Evolutionary conservation across 495 filamentous ascomycete species (phyloP).

Genomic region (Penicillium tannophilum): DNA sequence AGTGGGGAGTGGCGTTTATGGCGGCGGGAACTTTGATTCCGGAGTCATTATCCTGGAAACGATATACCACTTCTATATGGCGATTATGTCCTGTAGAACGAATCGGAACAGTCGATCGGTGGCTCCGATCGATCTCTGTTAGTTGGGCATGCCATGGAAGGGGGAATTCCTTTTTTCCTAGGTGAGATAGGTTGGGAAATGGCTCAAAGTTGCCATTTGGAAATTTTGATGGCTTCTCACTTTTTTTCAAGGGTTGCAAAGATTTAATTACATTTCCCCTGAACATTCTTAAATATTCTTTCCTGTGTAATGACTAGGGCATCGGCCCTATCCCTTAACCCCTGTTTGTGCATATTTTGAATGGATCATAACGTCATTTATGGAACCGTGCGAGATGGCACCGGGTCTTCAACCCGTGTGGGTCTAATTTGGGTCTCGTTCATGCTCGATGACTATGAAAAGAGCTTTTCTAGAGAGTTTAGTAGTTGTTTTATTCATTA

Average conservation of each 20-base stretch:
- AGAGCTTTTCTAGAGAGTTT: background rate
- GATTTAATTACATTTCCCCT: background rate
- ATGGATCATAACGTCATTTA: constrained; percentile 11
- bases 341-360: background rate
- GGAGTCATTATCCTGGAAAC: constrained; percentile 5
- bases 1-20: constrained; percentile 11
- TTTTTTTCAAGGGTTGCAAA: background rate
- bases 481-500: background rate
- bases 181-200: background rate
- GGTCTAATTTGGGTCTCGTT: background rate
- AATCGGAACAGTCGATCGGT: background rate
- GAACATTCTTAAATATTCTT: background rate
- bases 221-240: background rate
- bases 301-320: constrained; percentile 10
- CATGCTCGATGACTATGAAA: background rate
- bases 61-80: background rate
- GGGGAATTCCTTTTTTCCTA: background rate
- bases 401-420: background rate
- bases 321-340: constrained; percentile 12
- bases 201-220: background rate
- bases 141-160: background rate
- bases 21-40: constrained; percentile 3
- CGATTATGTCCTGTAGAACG: too few species aligned
- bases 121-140: background rate
- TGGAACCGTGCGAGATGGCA: constrained; percentile 3